Evolutionary conservation across 2,329 filamentous ascomycete genomes (phyloP), one percentile per base, ranked within the genome.

Genomic region (Xylaria sp.): DNA sequence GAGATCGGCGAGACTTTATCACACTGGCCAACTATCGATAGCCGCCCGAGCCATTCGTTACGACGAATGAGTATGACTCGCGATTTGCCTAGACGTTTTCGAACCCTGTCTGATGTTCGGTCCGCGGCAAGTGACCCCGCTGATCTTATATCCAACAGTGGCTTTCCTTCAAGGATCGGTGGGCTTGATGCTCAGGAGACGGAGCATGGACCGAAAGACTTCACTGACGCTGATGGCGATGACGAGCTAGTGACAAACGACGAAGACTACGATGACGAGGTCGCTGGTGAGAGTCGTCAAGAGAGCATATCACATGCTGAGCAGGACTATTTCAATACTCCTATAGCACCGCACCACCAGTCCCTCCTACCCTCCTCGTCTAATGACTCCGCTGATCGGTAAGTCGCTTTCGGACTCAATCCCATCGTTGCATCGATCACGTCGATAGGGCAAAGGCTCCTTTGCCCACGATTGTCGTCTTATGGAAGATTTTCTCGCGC

Each of bases 191-290:
- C 67, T 71, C 77, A 79, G 30, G 81, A 79, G 43, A 81, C 87
- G 78, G 82, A 84, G 72, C 78, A 79, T 71, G 82, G 78, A 75
- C 50, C 85, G 59, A 86, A 85, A 71, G 85, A 87, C 52, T 89
- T 94, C 66, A 94, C 92, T 0, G 93, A 96, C 75, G 93, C 90
- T 7, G 93, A 97, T 76, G 93, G 93, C 0, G 94, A 97, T 74
- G 94, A 97, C 74, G 94, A 97, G 78, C 83, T 94, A n/a, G 86
- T 92, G 13, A 94, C 92, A 3, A 92, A 94, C 64, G 92, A 93
- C 64, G 91, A 94, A 65, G 89, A 90, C 36, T 86, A 90, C 48
- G 87, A 88, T 63, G 85, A 89, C 58, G 82, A 84, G 18, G 80
- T 76, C 75, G 77, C 81, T 74, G 82, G 82, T 72, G 81, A 85